A percentile compares a stretch with the other conserved stretches of the same genome.
Conservation (phyloP, 2,329 filamentous ascomycete species). For the Penicillium sp. region DNA sequence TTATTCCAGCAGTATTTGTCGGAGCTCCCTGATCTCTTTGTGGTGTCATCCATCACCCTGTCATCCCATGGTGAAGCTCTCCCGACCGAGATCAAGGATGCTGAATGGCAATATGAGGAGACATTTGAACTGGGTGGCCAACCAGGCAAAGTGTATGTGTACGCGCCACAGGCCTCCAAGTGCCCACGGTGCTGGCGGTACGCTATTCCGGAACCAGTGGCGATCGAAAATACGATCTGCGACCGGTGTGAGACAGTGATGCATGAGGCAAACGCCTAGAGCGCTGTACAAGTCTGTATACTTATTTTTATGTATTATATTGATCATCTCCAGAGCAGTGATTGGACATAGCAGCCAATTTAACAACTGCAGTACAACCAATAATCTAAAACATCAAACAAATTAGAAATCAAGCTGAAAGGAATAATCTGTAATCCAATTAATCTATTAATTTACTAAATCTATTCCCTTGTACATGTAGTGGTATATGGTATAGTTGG, state of each 20-base stretch:
- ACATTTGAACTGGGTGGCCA: slow-evolving; percentile 40
- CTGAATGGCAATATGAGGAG: slow-evolving; percentile 44
- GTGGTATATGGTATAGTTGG: not conserved
- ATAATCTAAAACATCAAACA: not conserved
- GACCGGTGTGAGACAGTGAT: slow-evolving; percentile 69
- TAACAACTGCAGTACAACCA: slow-evolving; percentile 1
- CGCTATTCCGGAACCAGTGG: slow-evolving; percentile 52
- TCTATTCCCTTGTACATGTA: not conserved
- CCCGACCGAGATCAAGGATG: slow-evolving; percentile 27
- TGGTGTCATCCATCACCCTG: slow-evolving; percentile 63
- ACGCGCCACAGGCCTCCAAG: slow-evolving; percentile 59
- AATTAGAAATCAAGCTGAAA: not conserved
- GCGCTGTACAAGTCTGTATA: slow-evolving; percentile 8
- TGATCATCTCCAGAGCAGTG: not conserved
- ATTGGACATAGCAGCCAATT: not conserved
- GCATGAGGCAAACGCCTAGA: slow-evolving; percentile 15
- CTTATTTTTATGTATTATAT: not conserved
- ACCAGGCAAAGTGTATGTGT: slow-evolving; percentile 39
- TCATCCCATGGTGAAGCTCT: slow-evolving; percentile 35
- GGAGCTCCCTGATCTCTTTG: slow-evolving; percentile 64
- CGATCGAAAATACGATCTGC: slow-evolving; percentile 65
- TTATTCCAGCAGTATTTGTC: slow-evolving; percentile 30
- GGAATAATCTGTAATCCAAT: too few relatives aligned
- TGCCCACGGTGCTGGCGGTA: slow-evolving; percentile 90
- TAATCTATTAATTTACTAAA: not conserved